Base-by-base conservation (phyloP, 1,139 yeast species). In the Groenewaldozyma auringiensis region DNA sequence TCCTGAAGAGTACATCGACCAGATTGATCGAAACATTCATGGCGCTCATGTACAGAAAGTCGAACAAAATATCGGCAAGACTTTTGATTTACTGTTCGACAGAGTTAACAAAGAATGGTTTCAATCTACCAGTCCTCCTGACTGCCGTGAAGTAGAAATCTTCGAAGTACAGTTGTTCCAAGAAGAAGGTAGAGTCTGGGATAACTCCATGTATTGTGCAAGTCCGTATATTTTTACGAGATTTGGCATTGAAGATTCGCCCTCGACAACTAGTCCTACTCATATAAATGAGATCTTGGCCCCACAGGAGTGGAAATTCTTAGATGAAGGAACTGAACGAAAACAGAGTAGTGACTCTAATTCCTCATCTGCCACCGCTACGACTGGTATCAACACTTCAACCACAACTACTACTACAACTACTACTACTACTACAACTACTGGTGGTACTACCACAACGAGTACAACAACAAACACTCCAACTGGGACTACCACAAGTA, bases 121-220 rank as follows among this genome's bases (percentile, higher is more conserved):
- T 47, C 64, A 61, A 14, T 54, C 54, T 21, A 46, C 48, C 8
- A 65, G 63, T 31, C 54, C 60, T 1, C 56, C 53, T 20, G 70
- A 68, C 44, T 56, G 57, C 50, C 58, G 69, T 45, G 71, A 74
- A 51, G 79, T 81, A 14, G 87, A 83, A 56, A 74, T 83, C 1
- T 87, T 70, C 65, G 95, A 87, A 59, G 64, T 86, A 35, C 95
- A 87, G 54, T 66, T 66, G 52, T 71, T 75, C 48, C 72, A 78
- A 58, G 60, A 64, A 6, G 65, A 63, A 3, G 63, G 72, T 2
- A 75, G 74, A 42, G 75, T 74, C 47, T 86, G 95, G 95, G 71
- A 66, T 41, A 51, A 62, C 3, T 55, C 67, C 1, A 22, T 56
- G 8, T 58, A 43, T 32, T 41, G 37, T 17, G 33, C 42, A 4